phyloP scores from a whole-genome alignment of 495 filamentous ascomycete genomes.

The Trichoderma asperelloides region DNA sequence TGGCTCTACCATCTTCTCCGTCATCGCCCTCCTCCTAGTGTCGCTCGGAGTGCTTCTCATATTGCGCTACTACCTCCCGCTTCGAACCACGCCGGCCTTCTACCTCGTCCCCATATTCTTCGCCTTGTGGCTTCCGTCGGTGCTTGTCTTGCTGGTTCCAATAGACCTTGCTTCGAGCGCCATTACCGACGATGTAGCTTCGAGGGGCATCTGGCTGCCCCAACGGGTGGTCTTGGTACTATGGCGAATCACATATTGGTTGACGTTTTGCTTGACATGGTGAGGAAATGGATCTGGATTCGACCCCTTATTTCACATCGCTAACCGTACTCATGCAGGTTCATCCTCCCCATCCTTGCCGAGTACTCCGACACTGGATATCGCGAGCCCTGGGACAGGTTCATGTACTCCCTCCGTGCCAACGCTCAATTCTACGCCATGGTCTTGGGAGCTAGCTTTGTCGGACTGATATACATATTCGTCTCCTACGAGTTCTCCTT shows the following conservation, averaged over 20 bases:
- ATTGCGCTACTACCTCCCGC: conserved; percentile 76
- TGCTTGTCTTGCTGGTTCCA: conserved; percentile 88
- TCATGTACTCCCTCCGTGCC: conserved; percentile 72
- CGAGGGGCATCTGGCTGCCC: conserved; percentile 56
- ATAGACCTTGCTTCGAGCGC: conserved; percentile 90
- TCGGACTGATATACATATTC: conserved; percentile 78
- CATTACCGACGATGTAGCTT: conserved; percentile 54
- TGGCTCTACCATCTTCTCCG: conserved; percentile 49
- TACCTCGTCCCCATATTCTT: conserved; percentile 89
- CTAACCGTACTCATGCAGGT: conserved; percentile 40
- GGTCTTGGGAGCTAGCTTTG: conserved; percentile 56
- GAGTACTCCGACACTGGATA: conserved; percentile 92
- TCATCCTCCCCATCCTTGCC: conserved; percentile 84
- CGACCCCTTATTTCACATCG: not conserved
- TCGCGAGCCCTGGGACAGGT: conserved; percentile 67
- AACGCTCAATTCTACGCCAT: conserved; percentile 86
- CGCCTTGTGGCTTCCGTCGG: conserved; percentile 81
- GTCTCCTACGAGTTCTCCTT: conserved; percentile 55
- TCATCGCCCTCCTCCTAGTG: conserved; percentile 60
- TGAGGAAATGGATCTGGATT: conserved; percentile 25
- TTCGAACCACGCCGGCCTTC: conserved; percentile 84
- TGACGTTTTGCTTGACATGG: conserved; percentile 93
- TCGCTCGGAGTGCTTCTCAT: conserved; percentile 71
- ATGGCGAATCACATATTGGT: conserved; percentile 94
- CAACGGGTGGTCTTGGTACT: conserved; percentile 63